Base-by-base conservation (phyloP, 352 stramenopile genomes). In the Pilasporangium apinafurcum region DNA sequence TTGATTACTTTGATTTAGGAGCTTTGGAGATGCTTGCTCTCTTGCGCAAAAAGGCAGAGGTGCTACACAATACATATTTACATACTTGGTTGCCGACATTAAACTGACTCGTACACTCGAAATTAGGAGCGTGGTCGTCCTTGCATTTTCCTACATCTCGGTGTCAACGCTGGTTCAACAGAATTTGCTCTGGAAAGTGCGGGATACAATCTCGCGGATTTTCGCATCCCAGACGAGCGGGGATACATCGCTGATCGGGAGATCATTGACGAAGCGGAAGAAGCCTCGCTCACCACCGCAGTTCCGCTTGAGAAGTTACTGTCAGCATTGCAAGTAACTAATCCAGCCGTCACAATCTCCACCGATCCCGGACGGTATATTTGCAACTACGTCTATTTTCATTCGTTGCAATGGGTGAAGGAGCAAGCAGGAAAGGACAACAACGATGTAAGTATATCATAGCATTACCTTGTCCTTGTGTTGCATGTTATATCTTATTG, bases 351-450 rank as follows among this genome's bases (percentile, higher is more conserved):
- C 8, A 43, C 24, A 5, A 63, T 93, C 35, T 93, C 81, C 12
- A 85, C 48, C 9, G 74, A 93, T 48, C 78, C 78, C 1, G 81
- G 81, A 5, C 63, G 81, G 18, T 93, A 89, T 62, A 88, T 93
- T 45, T 93, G 81, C 62, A 93, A 93, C 59, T 90, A 68, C 49
- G 79, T 89, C 13, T 93, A 88, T 67, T 93, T 75, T 52, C 53
- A 69, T 25, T 91, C 78, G 56, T 71, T 93, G 12, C 52, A 74
- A 28, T 87, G 77, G 74, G 52, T 62, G 48, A 75, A 85, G 28
- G 37, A 55, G 17, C 64, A 76, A 21, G 52, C 47, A 16, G 43
- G 31, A 44, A 65, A 68, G 35, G 52, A 50, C 9, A 42, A 68
- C 22, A 54, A 51, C 8, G 28, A 61, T 37, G 63, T 82, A 30